A percentile compares a stretch with the other conserved stretches of the same genome.
Evolutionary conservation across 2,329 filamentous ascomycete genomes (phyloP).

Genomic region (Aureobasidium sp.): DNA sequence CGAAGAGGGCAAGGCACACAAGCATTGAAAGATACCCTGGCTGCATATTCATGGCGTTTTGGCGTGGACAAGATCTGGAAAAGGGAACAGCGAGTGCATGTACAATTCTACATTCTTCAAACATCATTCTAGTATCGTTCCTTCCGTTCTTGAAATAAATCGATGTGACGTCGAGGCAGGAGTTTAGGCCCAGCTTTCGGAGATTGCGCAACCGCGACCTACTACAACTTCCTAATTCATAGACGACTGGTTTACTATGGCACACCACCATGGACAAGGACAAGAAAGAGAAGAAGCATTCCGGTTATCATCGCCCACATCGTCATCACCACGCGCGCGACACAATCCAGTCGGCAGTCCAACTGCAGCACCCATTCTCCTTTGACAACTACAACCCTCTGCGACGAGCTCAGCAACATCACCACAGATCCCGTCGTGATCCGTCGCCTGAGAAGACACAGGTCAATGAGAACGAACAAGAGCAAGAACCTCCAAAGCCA

Average conservation of each 20-base stretch:
- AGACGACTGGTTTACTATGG: neutral
- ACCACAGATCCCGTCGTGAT: neutral
- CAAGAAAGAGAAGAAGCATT: constrained; percentile 16
- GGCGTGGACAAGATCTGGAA: neutral
- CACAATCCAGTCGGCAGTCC: constrained; percentile 49
- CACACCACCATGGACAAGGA: constrained; percentile 11
- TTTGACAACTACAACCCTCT: constrained; percentile 46
- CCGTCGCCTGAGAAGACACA: neutral
- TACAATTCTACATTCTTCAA: neutral
- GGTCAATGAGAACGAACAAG: neutral
- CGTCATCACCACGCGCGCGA: constrained; percentile 29
- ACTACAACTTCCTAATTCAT: neutral
- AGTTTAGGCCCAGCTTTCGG: constrained; percentile 10
- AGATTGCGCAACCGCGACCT: constrained; percentile 11
- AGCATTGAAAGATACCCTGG: constrained; percentile 19
- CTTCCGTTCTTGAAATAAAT: neutral
- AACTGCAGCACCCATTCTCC: constrained; percentile 48
- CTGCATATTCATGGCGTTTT: constrained; percentile 19
- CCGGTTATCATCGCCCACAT: constrained; percentile 2
- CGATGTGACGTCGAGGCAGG: constrained; percentile 14
- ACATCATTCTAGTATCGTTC: neutral
- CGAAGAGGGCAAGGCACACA: constrained; percentile 16
- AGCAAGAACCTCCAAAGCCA: neutral
- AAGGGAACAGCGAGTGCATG: neutral
- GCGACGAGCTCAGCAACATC: constrained; percentile 37